Evolutionary conservation across 1,139 yeast species (phyloP).

Genomic region (Suhomyces guaymorum): DNA sequence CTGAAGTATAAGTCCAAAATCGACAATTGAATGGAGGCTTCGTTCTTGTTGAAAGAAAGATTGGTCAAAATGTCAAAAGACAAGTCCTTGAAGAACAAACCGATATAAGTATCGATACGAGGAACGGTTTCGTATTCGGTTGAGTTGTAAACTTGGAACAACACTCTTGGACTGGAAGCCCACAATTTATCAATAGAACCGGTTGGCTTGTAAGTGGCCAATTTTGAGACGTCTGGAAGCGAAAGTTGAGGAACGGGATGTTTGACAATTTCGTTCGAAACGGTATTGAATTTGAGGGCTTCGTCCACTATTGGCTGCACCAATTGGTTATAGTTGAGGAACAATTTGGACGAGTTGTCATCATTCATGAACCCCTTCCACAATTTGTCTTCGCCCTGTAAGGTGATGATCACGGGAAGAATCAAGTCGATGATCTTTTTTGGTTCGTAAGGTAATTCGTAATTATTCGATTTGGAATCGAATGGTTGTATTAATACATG

Average conservation of each 20-base stretch:
- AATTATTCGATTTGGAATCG: constrained; percentile 34
- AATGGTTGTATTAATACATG: constrained; percentile 39
- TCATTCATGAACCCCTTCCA: constrained; percentile 24
- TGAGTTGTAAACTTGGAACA: constrained; percentile 64
- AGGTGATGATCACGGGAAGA: constrained; percentile 51
- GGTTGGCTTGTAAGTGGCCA: constrained; percentile 31
- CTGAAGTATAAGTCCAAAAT: constrained; percentile 75
- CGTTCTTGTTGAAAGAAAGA: constrained; percentile 85
- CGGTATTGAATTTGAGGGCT: constrained; percentile 37
- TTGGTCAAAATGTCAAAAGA: constrained; percentile 73
- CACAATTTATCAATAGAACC: constrained; percentile 43
- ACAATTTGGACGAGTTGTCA: constrained; percentile 24
- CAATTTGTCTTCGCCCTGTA: constrained; percentile 29
- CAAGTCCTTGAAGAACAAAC: constrained; percentile 70
- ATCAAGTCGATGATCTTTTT: constrained; percentile 53
- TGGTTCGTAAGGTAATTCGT: constrained; percentile 54
- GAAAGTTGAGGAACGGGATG: constrained; percentile 50
- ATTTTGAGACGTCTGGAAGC: constrained; percentile 45
- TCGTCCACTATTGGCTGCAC: constrained; percentile 40
- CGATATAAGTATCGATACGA: constrained; percentile 52
- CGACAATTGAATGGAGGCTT: constrained; percentile 81
- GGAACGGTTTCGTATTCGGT: constrained; percentile 73
- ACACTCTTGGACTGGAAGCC: constrained; percentile 54
- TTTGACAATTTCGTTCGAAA: constrained; percentile 42
- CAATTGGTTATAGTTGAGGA: constrained; percentile 34